phyloP scores from a whole-genome alignment of 1,284 basidiomycete species.

The Porogramme epimiltina region DNA sequence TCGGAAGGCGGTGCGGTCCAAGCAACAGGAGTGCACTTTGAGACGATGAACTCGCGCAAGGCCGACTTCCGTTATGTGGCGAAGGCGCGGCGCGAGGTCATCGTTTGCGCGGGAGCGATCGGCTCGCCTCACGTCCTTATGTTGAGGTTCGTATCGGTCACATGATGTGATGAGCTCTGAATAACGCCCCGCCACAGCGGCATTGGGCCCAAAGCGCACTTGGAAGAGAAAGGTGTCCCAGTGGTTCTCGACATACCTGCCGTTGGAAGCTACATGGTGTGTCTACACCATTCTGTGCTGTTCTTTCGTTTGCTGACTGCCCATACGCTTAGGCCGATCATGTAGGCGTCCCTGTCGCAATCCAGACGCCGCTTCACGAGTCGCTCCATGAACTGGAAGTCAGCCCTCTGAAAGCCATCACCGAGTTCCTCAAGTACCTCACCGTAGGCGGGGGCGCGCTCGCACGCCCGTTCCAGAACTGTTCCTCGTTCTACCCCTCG shows the following conservation, averaged over 20 bases:
- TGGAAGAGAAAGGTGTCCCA: constrained; percentile 29
- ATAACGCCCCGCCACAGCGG: constrained; percentile 19
- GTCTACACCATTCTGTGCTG: background rate
- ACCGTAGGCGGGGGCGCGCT: constrained; percentile 33
- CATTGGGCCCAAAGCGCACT: constrained; percentile 33
- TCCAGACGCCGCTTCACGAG: constrained; percentile 30
- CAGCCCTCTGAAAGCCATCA: constrained; percentile 23
- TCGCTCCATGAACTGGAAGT: constrained; percentile 23
- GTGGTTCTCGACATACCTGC: constrained; percentile 35
- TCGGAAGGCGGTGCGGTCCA: constrained; percentile 4
- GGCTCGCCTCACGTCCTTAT: constrained; percentile 35
- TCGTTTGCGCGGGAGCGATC: constrained; percentile 35
- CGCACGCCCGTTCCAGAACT: constrained; percentile 30
- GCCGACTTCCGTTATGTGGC: constrained; percentile 17
- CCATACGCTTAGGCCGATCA: constrained; percentile 38
- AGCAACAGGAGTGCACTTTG: constrained; percentile 18
- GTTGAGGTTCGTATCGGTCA: constrained; percentile 29
- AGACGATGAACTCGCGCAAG: constrained; percentile 4
- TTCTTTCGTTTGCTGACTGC: background rate
- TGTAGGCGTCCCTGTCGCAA: constrained; percentile 30
- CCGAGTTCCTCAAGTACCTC: constrained; percentile 33
- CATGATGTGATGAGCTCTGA: too few species aligned
- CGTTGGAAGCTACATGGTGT: constrained; percentile 28
- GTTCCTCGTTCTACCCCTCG: constrained; percentile 29
- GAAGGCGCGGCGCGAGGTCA: constrained; percentile 30